phyloP scores from a whole-genome alignment of 306 rosid species.

The Herpetospermum pedunculosum region DNA sequence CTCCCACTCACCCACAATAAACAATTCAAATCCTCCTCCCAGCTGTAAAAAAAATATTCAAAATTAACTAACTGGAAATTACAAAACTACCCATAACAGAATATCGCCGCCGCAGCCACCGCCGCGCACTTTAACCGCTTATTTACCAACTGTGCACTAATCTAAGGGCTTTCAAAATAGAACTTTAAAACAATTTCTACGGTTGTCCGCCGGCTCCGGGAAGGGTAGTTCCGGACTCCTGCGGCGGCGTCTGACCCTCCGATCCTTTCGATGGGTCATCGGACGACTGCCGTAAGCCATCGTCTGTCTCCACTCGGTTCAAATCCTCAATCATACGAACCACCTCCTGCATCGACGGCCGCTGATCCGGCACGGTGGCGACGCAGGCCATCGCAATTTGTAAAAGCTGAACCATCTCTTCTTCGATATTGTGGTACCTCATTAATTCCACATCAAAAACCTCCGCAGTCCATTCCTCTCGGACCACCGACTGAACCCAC shows the following conservation, averaged over 20 bases:
- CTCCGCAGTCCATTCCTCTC: slow-evolving; percentile 99
- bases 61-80: not conserved
- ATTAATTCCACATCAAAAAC: slow-evolving; percentile 88
- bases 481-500: slow-evolving; percentile 98
- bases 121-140: not conserved
- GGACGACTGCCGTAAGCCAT: slow-evolving; percentile 74
- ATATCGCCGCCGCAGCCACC: not conserved
- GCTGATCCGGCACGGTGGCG: slow-evolving; percentile 74
- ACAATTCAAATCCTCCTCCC: not conserved
- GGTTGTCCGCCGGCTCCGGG: not conserved
- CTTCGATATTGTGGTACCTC: slow-evolving; percentile 86
- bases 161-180: not conserved
- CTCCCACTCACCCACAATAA: not conserved
- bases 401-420: slow-evolving; percentile 92
- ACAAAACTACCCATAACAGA: not conserved
- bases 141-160: slow-evolving; percentile 7
- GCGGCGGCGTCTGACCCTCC: slow-evolving; percentile 78
- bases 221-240: slow-evolving; percentile 64
- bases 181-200: not conserved
- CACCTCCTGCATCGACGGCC: slow-evolving; percentile 78
- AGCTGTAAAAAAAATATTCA: not conserved
- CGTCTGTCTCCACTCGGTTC: slow-evolving; percentile 73
- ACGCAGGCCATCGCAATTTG: slow-evolving; percentile 97
- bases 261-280: slow-evolving; percentile 96
- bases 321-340: slow-evolving; percentile 93